Evolutionary conservation across 2,329 filamentous ascomycete genomes (phyloP).

Genomic region (Leptodontidium sp.): DNA sequence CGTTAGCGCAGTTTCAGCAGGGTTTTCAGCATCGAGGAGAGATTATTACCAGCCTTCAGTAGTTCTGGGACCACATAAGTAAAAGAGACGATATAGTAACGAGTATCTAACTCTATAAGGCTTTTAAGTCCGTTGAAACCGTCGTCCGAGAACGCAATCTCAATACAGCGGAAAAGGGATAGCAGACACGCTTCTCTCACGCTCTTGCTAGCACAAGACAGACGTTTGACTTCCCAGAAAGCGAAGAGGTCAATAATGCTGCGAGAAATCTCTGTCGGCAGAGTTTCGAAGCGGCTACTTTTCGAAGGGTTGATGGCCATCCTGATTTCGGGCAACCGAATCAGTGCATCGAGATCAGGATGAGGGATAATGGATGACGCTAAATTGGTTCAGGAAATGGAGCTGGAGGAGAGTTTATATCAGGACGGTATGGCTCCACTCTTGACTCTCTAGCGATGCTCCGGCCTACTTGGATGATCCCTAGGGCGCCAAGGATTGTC

Average conservation of each 20-base stretch:
- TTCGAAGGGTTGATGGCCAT: neutral
- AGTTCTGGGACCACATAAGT: neutral
- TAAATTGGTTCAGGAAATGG: neutral
- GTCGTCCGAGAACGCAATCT: neutral
- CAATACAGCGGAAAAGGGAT: neutral
- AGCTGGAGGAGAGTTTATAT: neutral
- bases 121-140: neutral
- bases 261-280: neutral
- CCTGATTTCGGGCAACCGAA: neutral
- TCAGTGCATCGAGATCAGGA: neutral
- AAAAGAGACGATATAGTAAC: neutral
- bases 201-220: neutral
- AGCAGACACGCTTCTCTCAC: neutral
- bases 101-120: neutral
- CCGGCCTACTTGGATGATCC: too few relatives aligned
- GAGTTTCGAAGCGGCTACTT: neutral
- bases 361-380: neutral
- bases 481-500: too few relatives aligned
- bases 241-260: neutral
- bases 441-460: too few relatives aligned
- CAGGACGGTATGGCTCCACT: too few relatives aligned
- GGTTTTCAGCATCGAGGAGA: neutral
- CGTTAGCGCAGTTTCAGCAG: slow-evolving; percentile 1
- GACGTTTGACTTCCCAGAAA: neutral
- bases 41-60: neutral